phyloP scores from a whole-genome alignment of 768 basidiomycete genomes.

The Lyophyllum semitale region DNA sequence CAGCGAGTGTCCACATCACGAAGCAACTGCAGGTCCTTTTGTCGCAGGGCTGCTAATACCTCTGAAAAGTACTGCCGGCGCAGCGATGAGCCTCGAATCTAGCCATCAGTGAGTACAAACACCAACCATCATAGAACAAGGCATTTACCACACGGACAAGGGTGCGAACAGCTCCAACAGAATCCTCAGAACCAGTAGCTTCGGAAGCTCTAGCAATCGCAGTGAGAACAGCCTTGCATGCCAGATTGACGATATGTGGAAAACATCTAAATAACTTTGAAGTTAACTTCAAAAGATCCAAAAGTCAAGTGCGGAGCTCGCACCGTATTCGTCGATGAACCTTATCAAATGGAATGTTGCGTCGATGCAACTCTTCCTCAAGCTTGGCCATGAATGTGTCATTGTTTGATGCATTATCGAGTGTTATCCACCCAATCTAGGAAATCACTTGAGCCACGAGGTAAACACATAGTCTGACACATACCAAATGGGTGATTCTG shows the following conservation, averaged over 20 bases:
- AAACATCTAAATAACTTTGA: slow-evolving; percentile 27
- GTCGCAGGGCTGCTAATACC: slow-evolving; percentile 6
- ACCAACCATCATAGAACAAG: no score
- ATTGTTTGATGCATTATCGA: slow-evolving; percentile 36
- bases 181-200: slow-evolving; percentile 14
- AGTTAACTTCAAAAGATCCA: slow-evolving; percentile 2
- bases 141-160: slow-evolving; percentile 23
- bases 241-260: slow-evolving; percentile 33
- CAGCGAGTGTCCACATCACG: slow-evolving; percentile 28
- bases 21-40: slow-evolving; percentile 20
- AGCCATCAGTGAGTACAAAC: slow-evolving; percentile 1
- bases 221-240: slow-evolving; percentile 28
- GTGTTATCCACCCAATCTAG: slow-evolving; percentile 41
- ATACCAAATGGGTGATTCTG: slow-evolving; percentile 26
- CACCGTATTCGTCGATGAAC: slow-evolving; percentile 25
- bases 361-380: slow-evolving; percentile 16
- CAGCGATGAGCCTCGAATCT: slow-evolving; percentile 26
- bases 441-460: not conserved
- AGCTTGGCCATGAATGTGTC: slow-evolving; percentile 29
- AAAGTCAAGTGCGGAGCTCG: slow-evolving; percentile 3
- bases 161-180: slow-evolving; percentile 20
- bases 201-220: slow-evolving; percentile 23
- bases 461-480: not conserved
- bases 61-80: slow-evolving; percentile 22
- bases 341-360: slow-evolving; percentile 22